Evolutionary conservation across 2,329 filamentous ascomycete species (phyloP), one percentile per base, ranked within the genome.

Genomic region (Colletotrichum sp.): DNA sequence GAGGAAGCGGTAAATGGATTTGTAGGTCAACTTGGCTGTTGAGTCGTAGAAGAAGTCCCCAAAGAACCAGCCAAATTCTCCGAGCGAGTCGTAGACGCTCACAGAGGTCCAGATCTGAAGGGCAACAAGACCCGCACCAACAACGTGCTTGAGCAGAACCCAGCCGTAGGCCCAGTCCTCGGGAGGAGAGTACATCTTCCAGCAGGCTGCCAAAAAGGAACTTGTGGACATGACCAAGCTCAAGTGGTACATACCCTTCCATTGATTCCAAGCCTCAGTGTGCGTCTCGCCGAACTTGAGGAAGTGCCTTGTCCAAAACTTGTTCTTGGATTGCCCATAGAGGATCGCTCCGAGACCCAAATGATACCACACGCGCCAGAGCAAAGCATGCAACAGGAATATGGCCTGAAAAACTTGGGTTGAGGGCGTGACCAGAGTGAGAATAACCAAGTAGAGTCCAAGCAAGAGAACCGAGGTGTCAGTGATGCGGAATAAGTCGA

Each of bases 1-100:
- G 79, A 99, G 89, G 86, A 98, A 99, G 64, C 97, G 95, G 84
- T 99, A 99, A 81, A 99, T 99, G 77, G 96, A 98, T 79, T 94
- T 96, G 85, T 99, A 99, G 1, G 95, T 98, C 77, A 98, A 89
- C 85, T 97, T 98, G 15, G 94, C 93, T 13, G 93, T 92, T 61
- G 95, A 94, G 77, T 98, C 95, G 82, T 97, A 98, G 89, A 99
- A 98, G 88, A 98, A 99, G 83, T 99, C 97, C 22, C 97, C 97
- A 82, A 96, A 98, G 88, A 98, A 98, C 96, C 96, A 99, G 80
- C 97, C 97, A 81, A 98, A 99, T 82, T 99, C 97, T 72, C 97
- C 97, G 0, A 99, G 91, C 3, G 95, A 98, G 67, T 98, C 96
- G 84, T 98, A 98, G 79, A 98, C 96, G 84, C 96, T 98, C 78